Conservation (phyloP, 164 flowering plant genomes). For the Cinnamomum micranthum region DNA sequence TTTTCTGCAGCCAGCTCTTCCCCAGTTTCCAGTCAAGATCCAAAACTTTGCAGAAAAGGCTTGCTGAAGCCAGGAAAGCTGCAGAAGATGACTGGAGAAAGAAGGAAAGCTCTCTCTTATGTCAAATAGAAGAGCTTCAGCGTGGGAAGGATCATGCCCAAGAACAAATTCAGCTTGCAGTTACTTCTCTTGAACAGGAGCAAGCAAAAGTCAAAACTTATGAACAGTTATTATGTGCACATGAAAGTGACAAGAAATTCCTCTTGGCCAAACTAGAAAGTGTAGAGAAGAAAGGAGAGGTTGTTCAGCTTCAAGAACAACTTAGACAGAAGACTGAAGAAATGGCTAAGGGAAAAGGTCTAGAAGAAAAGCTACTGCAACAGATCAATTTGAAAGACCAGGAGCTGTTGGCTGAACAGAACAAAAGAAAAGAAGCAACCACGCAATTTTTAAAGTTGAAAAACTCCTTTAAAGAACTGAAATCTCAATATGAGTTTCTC, state of each 20-base stretch:
- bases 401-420: constrained; percentile 44
- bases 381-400: constrained; percentile 32
- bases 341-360: constrained; percentile 26
- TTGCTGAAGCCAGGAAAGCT: constrained; percentile 43
- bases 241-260: constrained; percentile 36
- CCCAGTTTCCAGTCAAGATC: constrained; percentile 55
- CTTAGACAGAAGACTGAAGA: constrained; percentile 30
- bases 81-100: constrained; percentile 55
- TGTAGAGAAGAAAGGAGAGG: constrained; percentile 22
- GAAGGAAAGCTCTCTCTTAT: constrained; percentile 44
- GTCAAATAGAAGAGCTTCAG: constrained; percentile 44
- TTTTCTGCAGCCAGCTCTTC: constrained; percentile 75
- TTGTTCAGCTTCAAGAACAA: constrained; percentile 30
- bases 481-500: constrained; percentile 60
- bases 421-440: constrained; percentile 21
- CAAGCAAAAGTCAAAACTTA: constrained; percentile 20
- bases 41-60: constrained; percentile 37
- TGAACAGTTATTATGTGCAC: constrained; percentile 18
- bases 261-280: constrained; percentile 30
- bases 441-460: constrained; percentile 3
- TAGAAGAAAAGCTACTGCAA: constrained; percentile 31
- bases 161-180: constrained; percentile 40
- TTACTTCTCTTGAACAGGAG: constrained; percentile 31
- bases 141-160: constrained; percentile 36
- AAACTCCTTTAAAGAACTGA: constrained; percentile 44